Conservation (phyloP, 805 yeast genomes). For the Lachancea meyersii region DNA sequence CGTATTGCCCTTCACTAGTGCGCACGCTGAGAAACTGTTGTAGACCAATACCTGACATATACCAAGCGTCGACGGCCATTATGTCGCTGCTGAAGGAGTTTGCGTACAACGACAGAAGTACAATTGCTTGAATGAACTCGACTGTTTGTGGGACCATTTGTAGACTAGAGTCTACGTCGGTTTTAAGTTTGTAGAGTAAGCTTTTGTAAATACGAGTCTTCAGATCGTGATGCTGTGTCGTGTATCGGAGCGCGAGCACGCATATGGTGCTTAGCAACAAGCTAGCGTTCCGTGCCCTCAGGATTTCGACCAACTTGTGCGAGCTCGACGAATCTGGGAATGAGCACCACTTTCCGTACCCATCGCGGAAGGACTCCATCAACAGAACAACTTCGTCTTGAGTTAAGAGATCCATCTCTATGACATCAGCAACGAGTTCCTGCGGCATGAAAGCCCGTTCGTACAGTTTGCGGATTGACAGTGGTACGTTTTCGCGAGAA, state of each 20-base stretch:
- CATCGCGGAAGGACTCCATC: conserved; percentile 52
- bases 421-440: conserved; percentile 39
- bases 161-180: conserved; percentile 44
- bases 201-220: conserved; percentile 39
- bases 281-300: conserved; percentile 46
- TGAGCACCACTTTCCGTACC: conserved; percentile 74
- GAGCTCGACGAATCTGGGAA: conserved; percentile 52
- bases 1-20: conserved; percentile 19
- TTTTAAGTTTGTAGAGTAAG: conserved; percentile 41
- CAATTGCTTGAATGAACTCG: conserved; percentile 64
- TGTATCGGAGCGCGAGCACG: conserved; percentile 51
- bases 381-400: conserved; percentile 43
- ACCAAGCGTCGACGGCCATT: conserved; percentile 63
- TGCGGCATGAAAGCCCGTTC: conserved; percentile 10
- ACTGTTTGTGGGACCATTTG: conserved; percentile 41
- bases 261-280: conserved; percentile 63
- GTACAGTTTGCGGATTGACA: conserved; percentile 14
- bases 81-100: conserved; percentile 50
- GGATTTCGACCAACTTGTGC: conserved; percentile 41
- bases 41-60: conserved; percentile 57
- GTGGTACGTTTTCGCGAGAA: conserved; percentile 15
- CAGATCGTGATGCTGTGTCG: conserved; percentile 25
- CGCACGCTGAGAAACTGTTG: conserved; percentile 54
- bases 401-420: conserved; percentile 45
- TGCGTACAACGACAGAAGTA: conserved; percentile 59